Conservation (phyloP, 805 yeast genomes). For the Cyberlindnera xishuangbannaensis region DNA sequence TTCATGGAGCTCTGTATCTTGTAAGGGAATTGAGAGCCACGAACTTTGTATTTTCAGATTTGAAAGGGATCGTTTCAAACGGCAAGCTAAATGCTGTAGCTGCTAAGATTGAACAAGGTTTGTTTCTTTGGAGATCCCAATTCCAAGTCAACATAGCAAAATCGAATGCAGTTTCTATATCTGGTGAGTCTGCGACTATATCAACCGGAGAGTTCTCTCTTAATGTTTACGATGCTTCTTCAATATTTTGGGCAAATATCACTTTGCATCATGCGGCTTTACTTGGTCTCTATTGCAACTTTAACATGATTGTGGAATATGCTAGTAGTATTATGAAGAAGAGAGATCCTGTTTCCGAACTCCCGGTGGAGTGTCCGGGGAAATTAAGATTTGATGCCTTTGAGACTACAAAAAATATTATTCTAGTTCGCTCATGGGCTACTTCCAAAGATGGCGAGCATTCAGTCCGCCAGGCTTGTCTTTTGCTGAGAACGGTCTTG, state of each 20-base stretch:
- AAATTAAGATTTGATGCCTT: slow-evolving; percentile 13
- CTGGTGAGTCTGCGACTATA: no score
- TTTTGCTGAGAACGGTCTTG: slow-evolving; percentile 24
- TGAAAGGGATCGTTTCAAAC: slow-evolving; percentile 16
- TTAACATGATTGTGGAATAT: slow-evolving; percentile 14
- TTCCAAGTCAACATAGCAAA: slow-evolving; percentile 27
- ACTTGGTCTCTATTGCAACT: slow-evolving; percentile 26
- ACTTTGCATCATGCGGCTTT: slow-evolving; percentile 24
- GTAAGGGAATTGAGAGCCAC: slow-evolving; percentile 25
- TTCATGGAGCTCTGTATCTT: slow-evolving; percentile 29
- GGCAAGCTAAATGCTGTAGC: slow-evolving; percentile 24
- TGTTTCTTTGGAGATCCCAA: slow-evolving; percentile 29
- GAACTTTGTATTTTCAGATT: slow-evolving; percentile 24
- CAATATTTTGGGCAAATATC: slow-evolving; percentile 31
- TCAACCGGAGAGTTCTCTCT: slow-evolving; percentile 8
- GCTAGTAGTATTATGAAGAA: slow-evolving; percentile 5
- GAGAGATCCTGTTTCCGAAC: background rate
- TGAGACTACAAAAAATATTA: slow-evolving; percentile 15
- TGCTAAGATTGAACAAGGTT: slow-evolving; percentile 26
- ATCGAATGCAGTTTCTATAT: slow-evolving; percentile 14
- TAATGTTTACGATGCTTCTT: slow-evolving; percentile 30
- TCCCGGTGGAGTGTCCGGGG: slow-evolving; percentile 8
- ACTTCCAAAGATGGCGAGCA: slow-evolving; percentile 24
- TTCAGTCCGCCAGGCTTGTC: slow-evolving; percentile 24
- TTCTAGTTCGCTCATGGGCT: slow-evolving; percentile 23